Conservation (phyloP, 805 yeast species). For the Zygotorulaspora danielsina region DNA sequence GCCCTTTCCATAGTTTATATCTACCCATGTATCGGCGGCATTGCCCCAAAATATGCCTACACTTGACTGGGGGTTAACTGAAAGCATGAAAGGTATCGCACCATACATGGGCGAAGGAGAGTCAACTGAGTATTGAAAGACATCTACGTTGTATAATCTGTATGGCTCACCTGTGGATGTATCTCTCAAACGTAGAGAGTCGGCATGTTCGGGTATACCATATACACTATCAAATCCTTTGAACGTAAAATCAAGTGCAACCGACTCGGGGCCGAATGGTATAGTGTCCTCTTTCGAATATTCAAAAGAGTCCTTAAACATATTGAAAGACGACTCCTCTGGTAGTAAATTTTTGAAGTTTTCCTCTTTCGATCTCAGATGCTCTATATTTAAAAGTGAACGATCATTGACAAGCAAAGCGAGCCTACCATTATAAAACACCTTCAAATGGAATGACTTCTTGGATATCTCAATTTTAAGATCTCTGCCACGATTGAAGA, state of each 20-base stretch:
- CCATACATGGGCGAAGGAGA: conserved; percentile 93
- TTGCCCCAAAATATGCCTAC: conserved; percentile 89
- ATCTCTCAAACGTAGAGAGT: conserved; percentile 65
- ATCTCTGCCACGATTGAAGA: conserved; percentile 7
- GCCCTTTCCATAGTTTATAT: conserved; percentile 41
- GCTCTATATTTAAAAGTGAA: conserved; percentile 76
- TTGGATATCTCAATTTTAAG: conserved; percentile 10
- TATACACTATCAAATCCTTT: conserved; percentile 58
- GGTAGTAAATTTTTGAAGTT: conserved; percentile 43
- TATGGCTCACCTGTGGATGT: conserved; percentile 68
- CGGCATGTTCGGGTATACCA: conserved; percentile 98
- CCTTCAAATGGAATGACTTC: conserved; percentile 34
- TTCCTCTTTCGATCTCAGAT: conserved; percentile 51
- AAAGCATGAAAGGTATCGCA: conserved; percentile 81
- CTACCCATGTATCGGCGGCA: conserved; percentile 88
- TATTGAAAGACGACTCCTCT: conserved; percentile 59
- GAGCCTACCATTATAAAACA: conserved; percentile 43
- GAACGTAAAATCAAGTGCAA: conserved; percentile 74
- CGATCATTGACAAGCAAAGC: conserved; percentile 65
- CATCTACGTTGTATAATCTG: conserved; percentile 87
- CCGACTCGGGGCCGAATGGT: conserved; percentile 85
- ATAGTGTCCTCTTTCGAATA: conserved; percentile 62
- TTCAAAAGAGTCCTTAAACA: conserved; percentile 66
- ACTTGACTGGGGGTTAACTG: conserved; percentile 51
- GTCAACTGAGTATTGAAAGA: conserved; percentile 84